Conservation (phyloP, 192 early-diverging fungal species). For the Coemansia asiatica region DNA sequence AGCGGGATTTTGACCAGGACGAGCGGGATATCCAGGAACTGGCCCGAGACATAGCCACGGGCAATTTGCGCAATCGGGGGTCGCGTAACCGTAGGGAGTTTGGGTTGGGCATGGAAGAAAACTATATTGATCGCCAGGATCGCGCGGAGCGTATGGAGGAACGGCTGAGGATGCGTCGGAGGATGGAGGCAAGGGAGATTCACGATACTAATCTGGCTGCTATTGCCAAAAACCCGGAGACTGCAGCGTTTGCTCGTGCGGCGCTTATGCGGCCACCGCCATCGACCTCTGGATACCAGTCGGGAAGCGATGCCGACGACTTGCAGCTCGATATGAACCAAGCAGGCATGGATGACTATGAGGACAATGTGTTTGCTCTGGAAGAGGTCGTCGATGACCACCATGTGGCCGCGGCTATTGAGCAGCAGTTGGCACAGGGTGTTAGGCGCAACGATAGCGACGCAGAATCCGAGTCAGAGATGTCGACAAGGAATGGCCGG, state of each 20-base stretch:
- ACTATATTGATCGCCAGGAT: slow-evolving; percentile 47
- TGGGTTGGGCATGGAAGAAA: slow-evolving; percentile 30
- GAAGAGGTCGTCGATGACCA: slow-evolving; percentile 40
- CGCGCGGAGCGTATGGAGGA: slow-evolving; percentile 52
- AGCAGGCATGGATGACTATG: neutral
- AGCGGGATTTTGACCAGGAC: slow-evolving; percentile 43
- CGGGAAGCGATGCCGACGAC: slow-evolving; percentile 15
- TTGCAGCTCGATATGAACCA: neutral
- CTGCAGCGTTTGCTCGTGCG: slow-evolving; percentile 54
- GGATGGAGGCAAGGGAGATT: slow-evolving; percentile 35
- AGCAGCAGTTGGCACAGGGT: slow-evolving; percentile 21
- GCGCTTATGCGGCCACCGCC: slow-evolving; percentile 45
- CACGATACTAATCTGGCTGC: slow-evolving; percentile 40
- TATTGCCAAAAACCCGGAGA: slow-evolving; percentile 54
- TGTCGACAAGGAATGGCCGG: neutral
- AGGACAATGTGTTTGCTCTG: slow-evolving; percentile 19
- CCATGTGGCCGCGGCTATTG: slow-evolving; percentile 17
- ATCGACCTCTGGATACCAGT: neutral
- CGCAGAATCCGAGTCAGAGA: slow-evolving; percentile 14
- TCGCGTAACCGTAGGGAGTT: slow-evolving; percentile 12
- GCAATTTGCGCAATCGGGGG: slow-evolving; percentile 21
- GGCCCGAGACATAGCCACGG: slow-evolving; percentile 43
- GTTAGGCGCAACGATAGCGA: slow-evolving; percentile 28
- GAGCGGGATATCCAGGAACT: slow-evolving; percentile 39
- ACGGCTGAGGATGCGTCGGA: slow-evolving; percentile 16